Evolutionary conservation across 176 grass and related monocot species (phyloP), one percentile per base, ranked within the genome.

Genomic region (Oropetium thomaeum): DNA sequence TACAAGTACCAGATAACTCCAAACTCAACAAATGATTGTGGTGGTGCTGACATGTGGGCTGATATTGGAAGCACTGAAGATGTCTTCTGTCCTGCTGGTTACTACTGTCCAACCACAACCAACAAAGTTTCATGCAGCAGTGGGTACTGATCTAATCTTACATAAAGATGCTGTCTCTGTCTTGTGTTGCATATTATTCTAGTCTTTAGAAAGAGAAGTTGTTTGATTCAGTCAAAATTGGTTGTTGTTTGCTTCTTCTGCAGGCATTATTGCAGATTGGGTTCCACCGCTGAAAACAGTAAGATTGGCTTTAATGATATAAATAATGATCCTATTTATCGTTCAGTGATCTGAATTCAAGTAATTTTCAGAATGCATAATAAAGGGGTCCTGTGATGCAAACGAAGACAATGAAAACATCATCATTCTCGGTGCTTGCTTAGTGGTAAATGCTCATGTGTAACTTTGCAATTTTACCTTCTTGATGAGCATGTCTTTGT

Each of bases 231-330:
- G 19, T 83, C n/a, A 67, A 57, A 40, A 8, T 38, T 64, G 52
- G 14, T 77, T 83, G 40, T 49, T 77, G 55, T 8, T 59, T 90
- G 4, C 33, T 83, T 63, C 8, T 59, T 89, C 19, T 85, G 23
- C 88, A 98, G 95, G 62, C 68, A 98, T 62, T 98, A 34, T 70
- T 98, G 96, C 72, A 94, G 80, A 67, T 30, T 89, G 79, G 96
- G 96, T 67, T 98, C 96, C 52, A 90, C 63, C 13, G 38, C 58
- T 67, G 39, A 89, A 79, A 26, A 17, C 10, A 88, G 96, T 98
- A 92, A 89, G 91, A 7, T 38, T 61, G 5, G 2, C 40, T 32
- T 78, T 39, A 26, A 13, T 67, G 23, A 72, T 28, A 22, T 1
- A 40, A 20, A 22, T 1, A 40, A 20, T 31, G 8, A n/a, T 53